Evolutionary conservation across 2,329 filamentous ascomycete genomes (phyloP).

Genomic region (Acrodontium crateriforme): DNA sequence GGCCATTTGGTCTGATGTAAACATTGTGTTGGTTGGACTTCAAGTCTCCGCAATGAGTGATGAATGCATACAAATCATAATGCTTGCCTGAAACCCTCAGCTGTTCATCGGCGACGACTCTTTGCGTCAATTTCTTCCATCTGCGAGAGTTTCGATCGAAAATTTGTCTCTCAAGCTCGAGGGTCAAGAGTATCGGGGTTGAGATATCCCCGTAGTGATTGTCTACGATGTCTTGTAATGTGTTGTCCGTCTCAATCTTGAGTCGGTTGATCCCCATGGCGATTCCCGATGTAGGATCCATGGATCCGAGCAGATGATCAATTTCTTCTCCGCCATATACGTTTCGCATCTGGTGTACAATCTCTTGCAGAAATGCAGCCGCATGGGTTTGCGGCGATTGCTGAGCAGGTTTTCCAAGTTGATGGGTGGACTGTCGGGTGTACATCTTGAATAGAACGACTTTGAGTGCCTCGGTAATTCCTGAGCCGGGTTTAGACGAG

Average conservation of each 20-base stretch:
- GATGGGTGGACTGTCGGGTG: conserved; percentile 9
- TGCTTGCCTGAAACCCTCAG: conserved; percentile 33
- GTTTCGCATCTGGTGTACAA: conserved; percentile 6
- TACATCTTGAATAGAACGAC: conserved; percentile 16
- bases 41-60: conserved; percentile 45
- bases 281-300: conserved; percentile 7
- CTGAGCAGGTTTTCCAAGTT: conserved; percentile 5
- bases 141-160: conserved; percentile 40
- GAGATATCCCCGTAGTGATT: conserved; percentile 12
- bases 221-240: conserved; percentile 29
- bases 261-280: conserved; percentile 14
- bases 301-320: conserved; percentile 13
- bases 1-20: conserved; percentile 44
- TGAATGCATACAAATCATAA: conserved; percentile 46
- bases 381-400: conserved; percentile 8
- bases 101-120: conserved; percentile 42
- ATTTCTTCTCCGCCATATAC: conserved; percentile 7
- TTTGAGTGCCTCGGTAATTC: conserved; percentile 9
- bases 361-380: conserved; percentile 11
- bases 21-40: conserved; percentile 46
- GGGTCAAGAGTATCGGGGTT: conserved; percentile 22
- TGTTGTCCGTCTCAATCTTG: conserved; percentile 18
- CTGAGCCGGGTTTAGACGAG: conserved; percentile 2
- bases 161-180: conserved; percentile 44
- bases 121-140: conserved; percentile 44